Evolutionary conservation across 129 eudicot species (phyloP).

Genomic region (Ambrosia trifida): DNA sequence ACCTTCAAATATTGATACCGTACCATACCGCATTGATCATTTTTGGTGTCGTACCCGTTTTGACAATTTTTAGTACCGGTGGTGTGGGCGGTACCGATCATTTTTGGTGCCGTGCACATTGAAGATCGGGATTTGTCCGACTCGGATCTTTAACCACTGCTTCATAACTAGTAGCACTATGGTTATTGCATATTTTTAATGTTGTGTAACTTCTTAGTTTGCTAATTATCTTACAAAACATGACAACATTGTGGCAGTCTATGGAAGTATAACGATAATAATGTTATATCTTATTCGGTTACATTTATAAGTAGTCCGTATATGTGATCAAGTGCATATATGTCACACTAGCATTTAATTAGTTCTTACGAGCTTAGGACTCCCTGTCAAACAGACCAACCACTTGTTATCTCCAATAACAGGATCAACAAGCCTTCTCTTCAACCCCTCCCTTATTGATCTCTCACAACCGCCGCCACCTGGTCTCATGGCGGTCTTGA

Average conservation of each 20-base stretch:
- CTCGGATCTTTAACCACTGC: too few relatives aligned
- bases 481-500: conserved; percentile 3
- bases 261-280: not conserved
- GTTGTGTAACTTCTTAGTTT: not conserved
- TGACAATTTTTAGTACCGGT: too few relatives aligned
- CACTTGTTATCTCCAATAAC: conserved; percentile 44
- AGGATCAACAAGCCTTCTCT: conserved; percentile 55
- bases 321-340: not conserved
- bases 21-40: too few relatives aligned
- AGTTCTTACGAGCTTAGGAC: conserved; percentile 45
- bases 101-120: too few relatives aligned
- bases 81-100: too few relatives aligned
- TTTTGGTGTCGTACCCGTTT: too few relatives aligned
- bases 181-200: too few relatives aligned
- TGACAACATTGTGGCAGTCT: not conserved
- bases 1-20: too few relatives aligned
- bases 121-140: too few relatives aligned
- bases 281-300: not conserved
- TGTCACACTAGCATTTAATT: conserved; percentile 7
- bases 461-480: conserved; percentile 26
- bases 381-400: conserved; percentile 44
- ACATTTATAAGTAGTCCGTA: conserved; percentile 6
- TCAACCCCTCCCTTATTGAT: conserved; percentile 33
- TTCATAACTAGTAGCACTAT: too few relatives aligned
- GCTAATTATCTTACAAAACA: not conserved